Evolutionary conservation across 495 filamentous ascomycete genomes (phyloP).

Genomic region (Penicillium robsamsonii): DNA sequence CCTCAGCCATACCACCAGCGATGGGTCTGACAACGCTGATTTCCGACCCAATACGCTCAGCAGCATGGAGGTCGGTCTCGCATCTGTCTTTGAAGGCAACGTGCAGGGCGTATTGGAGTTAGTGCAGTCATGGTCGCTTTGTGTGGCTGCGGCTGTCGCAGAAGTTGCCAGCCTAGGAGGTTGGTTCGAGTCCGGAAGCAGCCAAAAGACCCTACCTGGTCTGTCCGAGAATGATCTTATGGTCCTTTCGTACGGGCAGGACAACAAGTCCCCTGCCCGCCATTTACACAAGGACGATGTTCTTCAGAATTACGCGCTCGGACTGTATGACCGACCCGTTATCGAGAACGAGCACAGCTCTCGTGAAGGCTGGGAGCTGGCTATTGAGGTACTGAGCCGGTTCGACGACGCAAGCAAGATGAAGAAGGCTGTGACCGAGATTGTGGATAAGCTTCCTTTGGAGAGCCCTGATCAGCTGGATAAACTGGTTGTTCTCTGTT

Average conservation of each 20-base stretch:
- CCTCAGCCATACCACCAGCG: conserved; percentile 49
- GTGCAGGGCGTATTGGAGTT: conserved; percentile 70
- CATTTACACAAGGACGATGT: conserved; percentile 62
- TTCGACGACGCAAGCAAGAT: conserved; percentile 64
- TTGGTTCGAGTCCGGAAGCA: conserved; percentile 57
- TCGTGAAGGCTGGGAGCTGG: conserved; percentile 81
- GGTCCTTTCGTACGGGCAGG: conserved; percentile 56
- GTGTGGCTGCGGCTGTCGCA: conserved; percentile 69
- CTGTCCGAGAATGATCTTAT: conserved; percentile 60
- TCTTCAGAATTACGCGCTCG: conserved; percentile 66
- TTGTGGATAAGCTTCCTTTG: conserved; percentile 63
- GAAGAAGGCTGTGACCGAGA: conserved; percentile 62
- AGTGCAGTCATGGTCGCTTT: conserved; percentile 73
- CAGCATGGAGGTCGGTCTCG: conserved; percentile 72
- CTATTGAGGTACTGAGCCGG: conserved; percentile 71
- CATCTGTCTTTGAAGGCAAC: conserved; percentile 74
- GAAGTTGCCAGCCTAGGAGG: conserved; percentile 72
- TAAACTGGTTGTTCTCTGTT: conserved; percentile 68
- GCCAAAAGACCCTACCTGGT: conserved; percentile 33
- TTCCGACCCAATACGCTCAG: conserved; percentile 72
- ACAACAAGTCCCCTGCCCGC: conserved; percentile 16
- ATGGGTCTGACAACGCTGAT: conserved; percentile 39
- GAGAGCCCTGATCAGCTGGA: conserved; percentile 67
- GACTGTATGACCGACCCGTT: conserved; percentile 45
- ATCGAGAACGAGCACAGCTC: conserved; percentile 38